Evolutionary conservation across 1,284 basidiomycete genomes (phyloP).

Genomic region (Fomitopsis palustris): DNA sequence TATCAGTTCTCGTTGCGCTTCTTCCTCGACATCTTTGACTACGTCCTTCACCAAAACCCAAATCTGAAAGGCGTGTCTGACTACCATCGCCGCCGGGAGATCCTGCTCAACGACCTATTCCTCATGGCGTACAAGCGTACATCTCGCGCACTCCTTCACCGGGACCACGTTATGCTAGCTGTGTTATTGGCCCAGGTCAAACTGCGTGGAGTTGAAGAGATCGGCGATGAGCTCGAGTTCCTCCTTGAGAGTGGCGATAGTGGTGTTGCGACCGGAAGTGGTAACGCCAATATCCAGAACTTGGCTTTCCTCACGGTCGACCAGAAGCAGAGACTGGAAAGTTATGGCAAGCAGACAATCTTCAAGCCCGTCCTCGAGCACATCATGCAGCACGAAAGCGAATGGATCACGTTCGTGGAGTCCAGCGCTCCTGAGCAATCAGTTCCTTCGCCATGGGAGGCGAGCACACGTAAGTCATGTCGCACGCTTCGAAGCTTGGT

Average conservation of each 20-base stretch:
- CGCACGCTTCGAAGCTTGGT: neutral
- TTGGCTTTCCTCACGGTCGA: conserved; percentile 57
- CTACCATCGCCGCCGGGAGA: conserved; percentile 70
- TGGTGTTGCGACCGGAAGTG: conserved; percentile 39
- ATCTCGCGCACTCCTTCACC: conserved; percentile 87
- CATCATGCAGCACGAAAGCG: conserved; percentile 57
- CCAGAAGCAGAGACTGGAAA: conserved; percentile 65
- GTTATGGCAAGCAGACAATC: conserved; percentile 63
- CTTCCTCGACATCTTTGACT: conserved; percentile 99
- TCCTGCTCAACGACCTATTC: conserved; percentile 92
- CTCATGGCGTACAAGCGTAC: conserved; percentile 87
- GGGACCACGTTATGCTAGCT: conserved; percentile 90
- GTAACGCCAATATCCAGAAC: conserved; percentile 33
- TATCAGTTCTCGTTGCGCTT: conserved; percentile 98
- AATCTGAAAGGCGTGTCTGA: conserved; percentile 81
- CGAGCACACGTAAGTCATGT: conserved; percentile 58
- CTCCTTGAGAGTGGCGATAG: conserved; percentile 85
- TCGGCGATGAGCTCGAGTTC: conserved; percentile 86
- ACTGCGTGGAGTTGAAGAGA: conserved; percentile 73
- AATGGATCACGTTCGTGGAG: conserved; percentile 79
- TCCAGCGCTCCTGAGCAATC: conserved; percentile 68
- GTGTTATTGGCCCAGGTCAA: conserved; percentile 91
- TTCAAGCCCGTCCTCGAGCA: conserved; percentile 80
- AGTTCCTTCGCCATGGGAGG: conserved; percentile 79
- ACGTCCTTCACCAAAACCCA: conserved; percentile 89